Evolutionary conservation across 345 rosid genomes (phyloP), one percentile per base, ranked within the genome.

Genomic region (Lumnitzera littorea): DNA sequence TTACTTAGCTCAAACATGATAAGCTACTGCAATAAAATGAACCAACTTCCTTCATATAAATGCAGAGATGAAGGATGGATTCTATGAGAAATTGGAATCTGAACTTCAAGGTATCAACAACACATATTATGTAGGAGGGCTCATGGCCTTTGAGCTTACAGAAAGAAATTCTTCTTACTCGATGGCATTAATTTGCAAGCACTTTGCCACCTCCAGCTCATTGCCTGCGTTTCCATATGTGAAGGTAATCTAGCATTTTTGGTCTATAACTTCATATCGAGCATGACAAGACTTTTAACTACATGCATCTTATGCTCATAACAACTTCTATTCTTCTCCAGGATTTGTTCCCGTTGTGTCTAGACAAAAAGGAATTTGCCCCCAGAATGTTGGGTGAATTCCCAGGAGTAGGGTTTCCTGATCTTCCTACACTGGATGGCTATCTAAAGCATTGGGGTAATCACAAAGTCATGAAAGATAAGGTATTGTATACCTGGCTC

Each of bases 161-260:
- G 88, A 80, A 79, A 78, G 91, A 65, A 85, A 82, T 67, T 78
- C 88, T 48, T 82, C 84, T 15, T 85, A 85, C 64, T 70, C 88
- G 51, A 82, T 82, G 82, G 78, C 83, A 60, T 64, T 75, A 51
- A 58, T 85, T 55, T 68, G 82, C 81, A 82, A 85, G 68, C 88
- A 82, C 68, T 82, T 85, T 62, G 86, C 88, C 50, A 73, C 60
- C 29, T 47, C 67, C 61, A 61, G 70, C 46, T 31, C 80, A 12
- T 24, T 62, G 55, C 86, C 83, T 13, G 48, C 60, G 48, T 70
- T 70, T 62, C 81, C 88, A 36, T 82, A 82, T 63, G 77, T 80
- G 24, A 85, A 80, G 84, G 88, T 80, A 65, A 68, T 66, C 49
- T 61, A 23, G 36, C 53, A 17, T 56, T 50, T 36, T 15, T 12